Evolutionary conservation across 768 basidiomycete genomes (phyloP).

Genomic region (Hygrophoropsis aurantiaca): DNA sequence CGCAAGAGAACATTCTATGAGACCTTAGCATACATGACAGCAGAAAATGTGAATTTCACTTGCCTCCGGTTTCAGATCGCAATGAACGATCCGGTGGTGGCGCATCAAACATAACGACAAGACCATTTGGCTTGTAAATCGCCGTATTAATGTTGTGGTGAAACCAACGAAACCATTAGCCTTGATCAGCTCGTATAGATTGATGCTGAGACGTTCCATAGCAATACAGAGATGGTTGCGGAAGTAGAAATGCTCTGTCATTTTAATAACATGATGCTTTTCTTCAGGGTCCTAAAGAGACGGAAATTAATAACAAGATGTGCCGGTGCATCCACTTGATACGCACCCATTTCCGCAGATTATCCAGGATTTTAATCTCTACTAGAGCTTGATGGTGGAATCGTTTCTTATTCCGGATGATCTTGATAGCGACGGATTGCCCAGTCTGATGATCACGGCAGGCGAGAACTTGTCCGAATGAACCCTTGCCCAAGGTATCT

Average conservation of each 20-base stretch:
- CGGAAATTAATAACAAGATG: neutral
- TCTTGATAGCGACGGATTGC: constrained; percentile 97
- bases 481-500: constrained; percentile 93
- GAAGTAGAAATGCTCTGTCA: constrained; percentile 99
- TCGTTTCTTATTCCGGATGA: constrained; percentile 98
- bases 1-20: constrained; percentile 87
- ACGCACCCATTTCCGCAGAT: constrained; percentile 93
- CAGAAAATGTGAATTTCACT: constrained; percentile 15
- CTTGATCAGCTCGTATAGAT: constrained; percentile 98
- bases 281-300: constrained; percentile 83
- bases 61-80: constrained; percentile 98
- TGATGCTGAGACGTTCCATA: constrained; percentile 97
- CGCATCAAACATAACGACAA: constrained; percentile 90
- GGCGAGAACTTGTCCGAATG: constrained; percentile 95
- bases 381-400: constrained; percentile 98
- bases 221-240: constrained; percentile 97
- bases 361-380: constrained; percentile 98
- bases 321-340: no score
- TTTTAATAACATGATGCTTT: constrained; percentile 95
- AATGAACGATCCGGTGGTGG: constrained; percentile 97
- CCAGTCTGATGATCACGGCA: constrained; percentile 96
- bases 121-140: constrained; percentile 96
- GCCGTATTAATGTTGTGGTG: constrained; percentile 89
- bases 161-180: constrained; percentile 99
- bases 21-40: constrained; percentile 5